Base-by-base conservation (phyloP, 2,329 filamentous ascomycete species). In the Nothopassalora personata region DNA sequence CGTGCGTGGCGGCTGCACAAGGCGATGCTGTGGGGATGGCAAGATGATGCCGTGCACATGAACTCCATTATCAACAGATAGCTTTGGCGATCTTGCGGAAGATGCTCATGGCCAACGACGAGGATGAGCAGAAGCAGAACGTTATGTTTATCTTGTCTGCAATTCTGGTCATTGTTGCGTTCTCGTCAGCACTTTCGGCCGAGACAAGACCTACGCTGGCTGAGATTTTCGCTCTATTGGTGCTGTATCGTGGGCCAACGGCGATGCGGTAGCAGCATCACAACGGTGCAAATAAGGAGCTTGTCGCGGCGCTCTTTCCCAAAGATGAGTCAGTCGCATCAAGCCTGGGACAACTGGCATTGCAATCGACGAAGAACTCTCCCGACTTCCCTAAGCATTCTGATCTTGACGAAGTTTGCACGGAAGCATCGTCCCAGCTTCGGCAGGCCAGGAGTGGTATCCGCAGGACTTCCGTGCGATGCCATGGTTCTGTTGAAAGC, bases 61-160 rank as follows among this genome's bases (percentile, higher is more conserved):
- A 62, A 11, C 56, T 71, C 10, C 60, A 69, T 53, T 68, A 71
- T 56, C 69, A 71, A 47, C 64, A 68, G 30, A 50, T 59, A 18
- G 66, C 64, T 5, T 60, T 68, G 15, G 59, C 64, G 23, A 57
- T 66, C 10, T 71, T 70, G 27, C 64, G 68, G 54, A 56, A 54
- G 2, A 57, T 66, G 51, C 56, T 69, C 31, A 33, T 48, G 11
- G 34, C 53, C n/a, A 53, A 51, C 52, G 58, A 36, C 11, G 51
- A 52, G 23, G 49, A 48, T 13, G 30, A 53, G 27, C 53, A 63
- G 43, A 61, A 62, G 7, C 56, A 60, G 19, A 65, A 65, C 39
- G 57, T 62, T 19, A 53, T 64, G 23, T 68, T 70, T 57, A 46
- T 66, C 2, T 68, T 69, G 57, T 66, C 62, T 4, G 56, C 67